Conservation (phyloP, 2,329 filamentous ascomycete genomes). For the Apiospora aurea region DNA sequence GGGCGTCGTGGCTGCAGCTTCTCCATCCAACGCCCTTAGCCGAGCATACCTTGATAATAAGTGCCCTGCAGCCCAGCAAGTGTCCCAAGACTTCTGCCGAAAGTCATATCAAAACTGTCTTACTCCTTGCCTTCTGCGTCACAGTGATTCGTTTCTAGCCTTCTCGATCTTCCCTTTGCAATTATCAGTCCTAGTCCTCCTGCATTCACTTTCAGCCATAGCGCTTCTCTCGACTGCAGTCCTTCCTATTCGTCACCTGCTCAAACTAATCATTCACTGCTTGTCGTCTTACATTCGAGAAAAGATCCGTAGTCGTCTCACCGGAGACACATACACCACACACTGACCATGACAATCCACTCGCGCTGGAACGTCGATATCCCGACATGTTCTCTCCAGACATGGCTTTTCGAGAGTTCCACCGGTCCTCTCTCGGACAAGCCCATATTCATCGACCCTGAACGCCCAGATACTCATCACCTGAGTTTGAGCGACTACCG, state of each 20-base stretch:
- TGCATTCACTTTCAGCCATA: background rate
- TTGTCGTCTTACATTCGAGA: background rate
- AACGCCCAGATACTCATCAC: constrained; percentile 70
- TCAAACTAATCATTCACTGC: background rate
- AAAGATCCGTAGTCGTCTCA: background rate
- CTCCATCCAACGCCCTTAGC: background rate
- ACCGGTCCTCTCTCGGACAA: constrained; percentile 51
- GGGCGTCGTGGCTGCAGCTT: background rate
- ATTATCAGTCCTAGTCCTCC: background rate
- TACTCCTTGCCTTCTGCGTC: background rate
- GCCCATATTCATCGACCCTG: constrained; percentile 67
- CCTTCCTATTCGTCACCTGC: background rate
- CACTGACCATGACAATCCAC: constrained; percentile 25
- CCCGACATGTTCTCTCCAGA: constrained; percentile 58
- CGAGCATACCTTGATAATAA: constrained; percentile 1
- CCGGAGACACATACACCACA: background rate
- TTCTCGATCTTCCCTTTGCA: background rate
- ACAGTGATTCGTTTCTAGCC: background rate
- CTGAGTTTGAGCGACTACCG: constrained; percentile 71
- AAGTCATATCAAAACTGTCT: constrained; percentile 4
- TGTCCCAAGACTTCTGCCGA: constrained; percentile 1
- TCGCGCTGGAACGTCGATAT: constrained; percentile 51
- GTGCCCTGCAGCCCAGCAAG: background rate
- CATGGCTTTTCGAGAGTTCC: constrained; percentile 62
- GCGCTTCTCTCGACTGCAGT: no score